Evolutionary conservation across 805 yeast species (phyloP).

Genomic region (Torulaspora franciscae): DNA sequence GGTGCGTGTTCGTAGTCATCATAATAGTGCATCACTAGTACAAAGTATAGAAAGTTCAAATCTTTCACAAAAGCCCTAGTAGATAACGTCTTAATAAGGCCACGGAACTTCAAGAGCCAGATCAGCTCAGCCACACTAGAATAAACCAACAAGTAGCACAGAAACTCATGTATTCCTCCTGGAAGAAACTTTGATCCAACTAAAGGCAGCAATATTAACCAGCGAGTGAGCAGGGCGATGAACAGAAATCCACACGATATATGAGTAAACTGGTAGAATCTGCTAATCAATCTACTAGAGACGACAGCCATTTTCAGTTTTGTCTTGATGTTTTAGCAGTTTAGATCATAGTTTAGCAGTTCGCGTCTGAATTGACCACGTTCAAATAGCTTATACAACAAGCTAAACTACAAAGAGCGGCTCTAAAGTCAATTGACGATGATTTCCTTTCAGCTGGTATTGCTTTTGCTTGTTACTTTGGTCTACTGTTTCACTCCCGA

Average conservation of each 20-base stretch:
- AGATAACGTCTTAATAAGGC: conserved; percentile 15
- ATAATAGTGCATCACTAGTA: conserved; percentile 27
- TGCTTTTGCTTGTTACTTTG: conserved; percentile 23
- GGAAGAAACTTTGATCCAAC: conserved; percentile 64
- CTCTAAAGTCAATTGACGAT: background rate
- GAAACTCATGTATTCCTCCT: conserved; percentile 68
- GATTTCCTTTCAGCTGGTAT: conserved; percentile 8
- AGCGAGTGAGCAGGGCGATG: conserved; percentile 38
- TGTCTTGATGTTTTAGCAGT: background rate
- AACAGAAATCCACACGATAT: conserved; percentile 26
- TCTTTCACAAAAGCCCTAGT: conserved; percentile 25
- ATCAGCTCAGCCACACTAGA: conserved; percentile 22
- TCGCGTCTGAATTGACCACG: conserved; percentile 3
- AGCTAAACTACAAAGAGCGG: background rate
- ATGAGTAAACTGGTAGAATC: conserved; percentile 30
- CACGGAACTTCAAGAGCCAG: conserved; percentile 27
- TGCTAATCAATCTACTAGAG: conserved; percentile 11
- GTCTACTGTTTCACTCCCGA: conserved; percentile 52
- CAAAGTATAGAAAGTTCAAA: conserved; percentile 29
- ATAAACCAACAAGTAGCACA: conserved; percentile 30
- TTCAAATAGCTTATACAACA: background rate
- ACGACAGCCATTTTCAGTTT: conserved; percentile 1
- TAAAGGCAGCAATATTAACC: conserved; percentile 51
- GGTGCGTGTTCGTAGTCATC: conserved; percentile 35
- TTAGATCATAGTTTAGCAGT: background rate